Percentiles rank a stretch among this genome's conserved stretches.
phyloP scores from a whole-genome alignment of 2,329 filamentous ascomycete genomes.

The Xylaria sp. region DNA sequence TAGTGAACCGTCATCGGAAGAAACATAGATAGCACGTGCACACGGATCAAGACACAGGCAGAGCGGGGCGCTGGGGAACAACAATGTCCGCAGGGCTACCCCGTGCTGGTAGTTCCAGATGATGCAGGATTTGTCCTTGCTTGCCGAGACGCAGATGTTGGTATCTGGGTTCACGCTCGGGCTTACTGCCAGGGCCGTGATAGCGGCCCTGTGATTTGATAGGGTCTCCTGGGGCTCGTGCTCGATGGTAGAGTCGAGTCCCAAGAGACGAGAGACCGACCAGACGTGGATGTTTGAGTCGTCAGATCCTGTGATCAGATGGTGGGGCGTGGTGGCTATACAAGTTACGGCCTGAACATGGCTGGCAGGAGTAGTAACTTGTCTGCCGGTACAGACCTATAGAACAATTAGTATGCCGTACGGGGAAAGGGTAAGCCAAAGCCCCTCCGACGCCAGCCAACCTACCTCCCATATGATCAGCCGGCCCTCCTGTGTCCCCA shows the following conservation, averaged over 20 bases:
- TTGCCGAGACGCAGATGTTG: constrained; percentile 82
- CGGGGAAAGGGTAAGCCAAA: constrained; percentile 1
- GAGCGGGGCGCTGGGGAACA: constrained; percentile 74
- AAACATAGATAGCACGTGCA: constrained; percentile 79
- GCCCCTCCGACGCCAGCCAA: constrained; percentile 12
- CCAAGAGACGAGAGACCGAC: constrained; percentile 76
- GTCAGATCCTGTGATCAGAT: constrained; percentile 76
- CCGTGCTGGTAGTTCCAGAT: constrained; percentile 91
- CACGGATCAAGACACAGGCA: constrained; percentile 80
- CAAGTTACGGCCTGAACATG: constrained; percentile 82
- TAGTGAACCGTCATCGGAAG: constrained; percentile 78
- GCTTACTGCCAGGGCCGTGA: constrained; percentile 66
- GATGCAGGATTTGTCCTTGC: constrained; percentile 84
- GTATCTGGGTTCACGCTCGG: constrained; percentile 69
- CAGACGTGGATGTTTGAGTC: constrained; percentile 94
- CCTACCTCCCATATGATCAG: constrained; percentile 90
- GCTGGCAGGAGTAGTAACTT: constrained; percentile 73
- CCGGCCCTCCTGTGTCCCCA: constrained; percentile 84
- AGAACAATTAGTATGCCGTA: constrained; percentile 10
- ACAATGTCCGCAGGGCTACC: constrained; percentile 75
- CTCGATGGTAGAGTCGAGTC: constrained; percentile 55
- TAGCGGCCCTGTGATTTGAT: constrained; percentile 73
- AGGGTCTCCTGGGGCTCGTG: constrained; percentile 77
- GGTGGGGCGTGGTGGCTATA: constrained; percentile 70
- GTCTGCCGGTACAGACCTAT: constrained; percentile 73